Evolutionary conservation across 176 grass and related monocot genomes (phyloP).

Genomic region (Juncus inflexus): DNA sequence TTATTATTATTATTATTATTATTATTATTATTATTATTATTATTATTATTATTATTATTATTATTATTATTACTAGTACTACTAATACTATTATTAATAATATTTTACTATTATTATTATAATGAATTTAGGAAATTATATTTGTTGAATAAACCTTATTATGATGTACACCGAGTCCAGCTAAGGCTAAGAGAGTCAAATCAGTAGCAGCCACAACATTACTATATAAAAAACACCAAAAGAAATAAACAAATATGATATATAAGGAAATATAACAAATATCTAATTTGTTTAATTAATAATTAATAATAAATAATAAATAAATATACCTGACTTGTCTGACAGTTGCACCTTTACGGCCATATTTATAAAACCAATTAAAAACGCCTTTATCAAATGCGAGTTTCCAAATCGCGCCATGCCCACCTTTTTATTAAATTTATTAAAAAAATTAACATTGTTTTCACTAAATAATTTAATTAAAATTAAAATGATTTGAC

Average conservation of each 20-base stretch:
- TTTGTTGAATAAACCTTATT: conserved; percentile 49
- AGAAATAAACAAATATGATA: background rate
- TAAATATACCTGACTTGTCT: conserved; percentile 85
- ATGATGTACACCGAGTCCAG: conserved; percentile 66
- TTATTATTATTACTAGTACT: too few relatives aligned
- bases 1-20: conserved; percentile 7
- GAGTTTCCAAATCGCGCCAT: conserved; percentile 98
- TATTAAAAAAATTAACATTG: too few relatives aligned
- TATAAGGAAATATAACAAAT: conserved; percentile 2
- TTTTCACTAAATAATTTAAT: too few relatives aligned
- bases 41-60: too few relatives aligned
- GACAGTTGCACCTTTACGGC: conserved; percentile 92
- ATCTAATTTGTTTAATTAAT: conserved; percentile 9
- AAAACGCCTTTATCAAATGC: conserved; percentile 80
- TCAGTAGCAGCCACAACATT: conserved; percentile 99
- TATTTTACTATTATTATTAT: too few relatives aligned
- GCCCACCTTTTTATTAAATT: conserved; percentile 35
- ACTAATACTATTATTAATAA: too few relatives aligned
- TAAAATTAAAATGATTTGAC: too few relatives aligned
- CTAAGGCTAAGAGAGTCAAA: conserved; percentile 87
- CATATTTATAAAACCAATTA: conserved; percentile 61
- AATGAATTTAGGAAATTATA: too few relatives aligned
- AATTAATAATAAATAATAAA: background rate
- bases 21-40: too few relatives aligned
- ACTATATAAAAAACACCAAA: conserved; percentile 44